Evolutionary conservation across 176 grass and related monocot genomes (phyloP), one percentile per base, ranked within the genome.

Genomic region (Melocanna baccifera): DNA sequence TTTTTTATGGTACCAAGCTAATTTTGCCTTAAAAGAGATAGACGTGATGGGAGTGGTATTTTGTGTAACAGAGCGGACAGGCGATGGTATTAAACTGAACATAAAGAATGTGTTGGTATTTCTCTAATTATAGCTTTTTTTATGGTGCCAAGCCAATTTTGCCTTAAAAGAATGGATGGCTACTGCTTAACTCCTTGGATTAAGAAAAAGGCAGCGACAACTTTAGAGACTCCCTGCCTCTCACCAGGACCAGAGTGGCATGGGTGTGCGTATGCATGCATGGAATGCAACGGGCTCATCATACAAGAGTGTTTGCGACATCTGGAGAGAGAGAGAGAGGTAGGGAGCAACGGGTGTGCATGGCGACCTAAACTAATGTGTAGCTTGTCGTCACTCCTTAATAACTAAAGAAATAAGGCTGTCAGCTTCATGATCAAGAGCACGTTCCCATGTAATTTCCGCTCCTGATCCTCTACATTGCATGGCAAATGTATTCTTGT

Each of bases 391-490:
- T 55, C 77, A n/a, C 69, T 16, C 26, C 77, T 46, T 30, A 41
- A 1, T 30, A 41, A 3, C 29, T 81, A 71, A 78, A 83, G n/a
- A 88, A 88, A 78, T 61, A 32, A 53, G 70, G 65, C 56, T 83
- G 86, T 83, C 80, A 78, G 73, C 80, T 72, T 78, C 65, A 78
- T 56, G 86, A 78, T 72, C 52, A 62, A 53, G 53, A 30, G 72
- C 53, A 78, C 64, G 73, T 83, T 83, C 72, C 63, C 79, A 32
- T 77, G 86, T 59, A 74, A 58, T 77, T 43, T 45, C n/a, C 5
- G 36, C 9, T 15, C 5, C 3, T 40, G 43, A 62, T 65, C 55
- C 34, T 76, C 62, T 37, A 20, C 62, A 15, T 29, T 30, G 76
- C 58, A 43, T 12, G 19, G n/a, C 75, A 43, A 62, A 50, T 51